Percentiles rank a stretch among this genome's conserved stretches.
Evolutionary conservation across 495 filamentous ascomycete genomes (phyloP).

Genomic region (Melanomma pulvis-pyrius): DNA sequence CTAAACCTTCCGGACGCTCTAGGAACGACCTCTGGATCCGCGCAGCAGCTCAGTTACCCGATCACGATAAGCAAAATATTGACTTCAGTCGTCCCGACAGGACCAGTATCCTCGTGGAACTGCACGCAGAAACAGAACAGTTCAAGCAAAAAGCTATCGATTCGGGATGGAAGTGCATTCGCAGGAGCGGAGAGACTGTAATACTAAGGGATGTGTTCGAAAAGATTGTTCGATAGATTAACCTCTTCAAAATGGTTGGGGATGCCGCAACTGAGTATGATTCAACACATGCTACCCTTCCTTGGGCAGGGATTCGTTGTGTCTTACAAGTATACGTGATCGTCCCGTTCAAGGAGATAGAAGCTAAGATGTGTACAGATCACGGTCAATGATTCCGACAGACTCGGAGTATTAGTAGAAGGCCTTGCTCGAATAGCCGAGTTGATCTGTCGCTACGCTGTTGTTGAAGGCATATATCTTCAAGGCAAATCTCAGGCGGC

Average conservation of each 20-base stretch:
- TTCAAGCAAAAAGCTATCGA: slow-evolving; percentile 22
- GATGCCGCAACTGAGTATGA: slow-evolving; percentile 48
- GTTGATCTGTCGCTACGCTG: slow-evolving; percentile 37
- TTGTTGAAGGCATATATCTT: slow-evolving; percentile 44
- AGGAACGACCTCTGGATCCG: slow-evolving; percentile 28
- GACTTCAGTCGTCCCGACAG: slow-evolving; percentile 35
- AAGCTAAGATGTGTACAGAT: slow-evolving; percentile 24
- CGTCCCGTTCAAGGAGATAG: not conserved
- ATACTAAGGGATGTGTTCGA: slow-evolving; percentile 45
- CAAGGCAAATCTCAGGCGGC: slow-evolving; percentile 6
- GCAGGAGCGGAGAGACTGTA: slow-evolving; percentile 38
- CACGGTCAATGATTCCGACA: slow-evolving; percentile 33
- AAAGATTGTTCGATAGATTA: slow-evolving; percentile 46
- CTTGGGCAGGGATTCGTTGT: slow-evolving; percentile 52
- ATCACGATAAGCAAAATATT: slow-evolving; percentile 36
- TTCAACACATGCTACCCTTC: slow-evolving; percentile 48
- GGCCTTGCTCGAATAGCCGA: slow-evolving; percentile 40
- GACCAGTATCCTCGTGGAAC: slow-evolving; percentile 30
- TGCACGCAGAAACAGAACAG: slow-evolving; percentile 22
- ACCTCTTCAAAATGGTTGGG: slow-evolving; percentile 48
- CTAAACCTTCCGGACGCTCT: slow-evolving; percentile 13
- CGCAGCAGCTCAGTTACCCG: slow-evolving; percentile 35
- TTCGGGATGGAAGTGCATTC: slow-evolving; percentile 22
- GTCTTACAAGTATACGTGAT: slow-evolving; percentile 44
- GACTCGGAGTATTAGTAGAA: slow-evolving; percentile 31